Evolutionary conservation across 352 stramenopile genomes (phyloP).

Genomic region (Phytophthora tubulina): DNA sequence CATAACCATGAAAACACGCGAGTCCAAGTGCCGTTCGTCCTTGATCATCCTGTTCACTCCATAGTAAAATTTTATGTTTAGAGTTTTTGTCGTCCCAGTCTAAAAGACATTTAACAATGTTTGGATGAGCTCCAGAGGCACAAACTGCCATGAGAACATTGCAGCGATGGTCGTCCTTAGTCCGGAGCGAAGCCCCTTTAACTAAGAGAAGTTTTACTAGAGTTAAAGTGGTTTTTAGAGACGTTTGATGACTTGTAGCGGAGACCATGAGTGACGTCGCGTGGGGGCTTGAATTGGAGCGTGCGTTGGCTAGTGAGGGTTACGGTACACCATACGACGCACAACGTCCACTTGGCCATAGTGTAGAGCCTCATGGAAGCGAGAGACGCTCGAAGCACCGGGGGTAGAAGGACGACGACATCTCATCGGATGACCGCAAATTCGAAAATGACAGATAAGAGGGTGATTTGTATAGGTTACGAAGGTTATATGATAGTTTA

Average conservation of each 20-base stretch:
- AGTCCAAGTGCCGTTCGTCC: conserved; percentile 32
- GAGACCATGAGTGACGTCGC: conserved; percentile 41
- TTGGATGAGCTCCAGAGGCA: conserved; percentile 21
- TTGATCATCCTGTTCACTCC: conserved; percentile 38
- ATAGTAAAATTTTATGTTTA: conserved; percentile 20
- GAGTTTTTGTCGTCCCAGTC: conserved; percentile 18
- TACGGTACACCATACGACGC: conserved; percentile 33
- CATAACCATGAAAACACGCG: conserved; percentile 32
- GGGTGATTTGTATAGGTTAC: background rate
- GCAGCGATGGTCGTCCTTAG: conserved; percentile 34
- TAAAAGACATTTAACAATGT: conserved; percentile 38
- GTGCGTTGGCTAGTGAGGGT: conserved; percentile 30
- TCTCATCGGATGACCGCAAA: conserved; percentile 12
- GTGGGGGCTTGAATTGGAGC: conserved; percentile 17
- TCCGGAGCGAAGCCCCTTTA: conserved; percentile 40
- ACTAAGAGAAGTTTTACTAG: conserved; percentile 37
- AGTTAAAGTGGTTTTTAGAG: conserved; percentile 11
- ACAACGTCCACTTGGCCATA: conserved; percentile 14
- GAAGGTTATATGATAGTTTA: background rate
- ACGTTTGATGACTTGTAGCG: background rate
- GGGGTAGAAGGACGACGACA: conserved; percentile 9
- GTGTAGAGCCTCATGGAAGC: conserved; percentile 36
- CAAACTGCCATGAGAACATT: conserved; percentile 40
- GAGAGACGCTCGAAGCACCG: conserved; percentile 18
- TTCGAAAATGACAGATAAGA: conserved; percentile 10